Percentiles rank a stretch among this genome's conserved stretches.
Evolutionary conservation across 768 basidiomycete genomes (phyloP).

Genomic region (Solioccasus polychromus): DNA sequence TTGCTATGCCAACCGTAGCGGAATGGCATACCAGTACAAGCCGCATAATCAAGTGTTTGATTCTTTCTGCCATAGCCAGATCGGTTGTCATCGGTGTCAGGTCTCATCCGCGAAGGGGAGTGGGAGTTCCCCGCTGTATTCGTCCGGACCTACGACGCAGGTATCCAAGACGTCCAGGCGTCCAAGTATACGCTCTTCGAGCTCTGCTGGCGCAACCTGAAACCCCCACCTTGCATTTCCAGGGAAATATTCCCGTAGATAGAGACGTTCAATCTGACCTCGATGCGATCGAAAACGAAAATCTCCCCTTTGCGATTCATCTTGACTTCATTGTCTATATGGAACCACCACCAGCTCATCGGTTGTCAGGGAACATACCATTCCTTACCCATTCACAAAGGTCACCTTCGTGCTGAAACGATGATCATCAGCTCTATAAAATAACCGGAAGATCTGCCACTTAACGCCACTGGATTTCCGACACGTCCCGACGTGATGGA

Average conservation of each 20-base stretch:
- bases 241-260: slow-evolving; percentile 16
- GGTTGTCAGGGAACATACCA: not conserved
- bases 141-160: slow-evolving; percentile 68
- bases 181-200: slow-evolving; percentile 61
- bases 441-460: not conserved
- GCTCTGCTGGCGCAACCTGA: slow-evolving; percentile 63
- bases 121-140: slow-evolving; percentile 74
- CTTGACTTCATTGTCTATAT: slow-evolving; percentile 68
- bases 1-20: too few relatives aligned
- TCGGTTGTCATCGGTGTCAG: slow-evolving; percentile 32
- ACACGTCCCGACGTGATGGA: slow-evolving; percentile 58
- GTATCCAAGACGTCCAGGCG: slow-evolving; percentile 60
- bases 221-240: slow-evolving; percentile 69
- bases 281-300: slow-evolving; percentile 70
- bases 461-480: slow-evolving; percentile 57
- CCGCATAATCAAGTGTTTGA: slow-evolving; percentile 50
- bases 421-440: slow-evolving; percentile 7
- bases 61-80: slow-evolving; percentile 31
- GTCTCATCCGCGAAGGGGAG: slow-evolving; percentile 62
- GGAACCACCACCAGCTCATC: slow-evolving; percentile 49
- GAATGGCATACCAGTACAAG: too few relatives aligned
- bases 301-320: slow-evolving; percentile 61
- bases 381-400: slow-evolving; percentile 45
- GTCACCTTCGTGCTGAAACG: slow-evolving; percentile 57
- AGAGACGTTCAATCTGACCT: slow-evolving; percentile 40